Percentiles rank a stretch among this genome's conserved stretches.
Conservation (phyloP, 495 filamentous ascomycete species). For the Penicillium ucsense region DNA sequence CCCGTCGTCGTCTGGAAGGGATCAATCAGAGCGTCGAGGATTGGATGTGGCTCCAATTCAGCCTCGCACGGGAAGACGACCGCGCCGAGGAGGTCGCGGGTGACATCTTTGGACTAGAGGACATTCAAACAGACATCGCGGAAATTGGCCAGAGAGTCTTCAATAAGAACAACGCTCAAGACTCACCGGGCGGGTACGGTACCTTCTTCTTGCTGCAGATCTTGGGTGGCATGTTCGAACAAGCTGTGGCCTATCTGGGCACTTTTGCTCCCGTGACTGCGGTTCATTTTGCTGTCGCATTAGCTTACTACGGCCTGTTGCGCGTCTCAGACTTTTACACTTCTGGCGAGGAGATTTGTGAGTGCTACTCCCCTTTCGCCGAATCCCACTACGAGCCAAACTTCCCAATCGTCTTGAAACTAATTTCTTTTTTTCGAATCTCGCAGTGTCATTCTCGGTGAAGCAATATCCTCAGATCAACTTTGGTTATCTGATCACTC, state of each 20-base stretch:
- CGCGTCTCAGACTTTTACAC: slow-evolving; percentile 66
- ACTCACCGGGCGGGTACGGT: slow-evolving; percentile 67
- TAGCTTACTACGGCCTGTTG: slow-evolving; percentile 85
- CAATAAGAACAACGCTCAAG: slow-evolving; percentile 54
- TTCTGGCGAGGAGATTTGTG: slow-evolving; percentile 62
- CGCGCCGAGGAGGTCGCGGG: slow-evolving; percentile 72
- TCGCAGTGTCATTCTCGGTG: slow-evolving; percentile 55
- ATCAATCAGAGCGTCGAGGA: slow-evolving; percentile 78
- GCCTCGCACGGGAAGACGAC: slow-evolving; percentile 78
- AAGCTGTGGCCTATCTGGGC: slow-evolving; percentile 83
- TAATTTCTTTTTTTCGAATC: slow-evolving; percentile 6
- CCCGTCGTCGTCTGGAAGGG: slow-evolving; percentile 66
- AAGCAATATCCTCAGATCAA: slow-evolving; percentile 79
- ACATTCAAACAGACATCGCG: slow-evolving; percentile 71
- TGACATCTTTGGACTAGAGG: slow-evolving; percentile 79
- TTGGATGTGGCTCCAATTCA: slow-evolving; percentile 96
- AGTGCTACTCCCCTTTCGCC: slow-evolving; percentile 15
- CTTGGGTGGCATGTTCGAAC: slow-evolving; percentile 89
- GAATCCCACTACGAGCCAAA: no score
- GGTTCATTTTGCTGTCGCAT: slow-evolving; percentile 85
- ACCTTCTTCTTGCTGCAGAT: slow-evolving; percentile 89
- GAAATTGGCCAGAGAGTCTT: slow-evolving; percentile 90
- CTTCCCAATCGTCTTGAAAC: slow-evolving; percentile 4
- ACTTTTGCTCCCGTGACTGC: slow-evolving; percentile 81
- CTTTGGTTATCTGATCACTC: slow-evolving; percentile 85